phyloP scores from a whole-genome alignment of 352 stramenopile genomes.

The Peronosclerospora sorghi region DNA sequence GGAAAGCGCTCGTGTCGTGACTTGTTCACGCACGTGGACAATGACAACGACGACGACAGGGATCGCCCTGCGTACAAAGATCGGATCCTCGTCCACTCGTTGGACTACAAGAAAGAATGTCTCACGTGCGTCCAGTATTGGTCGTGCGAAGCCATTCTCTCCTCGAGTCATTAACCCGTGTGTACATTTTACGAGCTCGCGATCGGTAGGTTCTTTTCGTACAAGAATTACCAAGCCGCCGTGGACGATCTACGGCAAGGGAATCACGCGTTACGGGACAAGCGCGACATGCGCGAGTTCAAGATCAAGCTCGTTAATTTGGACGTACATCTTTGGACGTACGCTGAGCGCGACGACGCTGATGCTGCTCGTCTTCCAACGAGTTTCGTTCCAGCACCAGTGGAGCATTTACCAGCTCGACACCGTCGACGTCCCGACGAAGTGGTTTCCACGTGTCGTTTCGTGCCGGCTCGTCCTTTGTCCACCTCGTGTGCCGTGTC shows the following conservation, averaged over 20 bases:
- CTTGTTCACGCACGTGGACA: too few species aligned
- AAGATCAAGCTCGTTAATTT: constrained; percentile 69
- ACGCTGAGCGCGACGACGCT: constrained; percentile 23
- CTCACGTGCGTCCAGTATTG: constrained; percentile 51
- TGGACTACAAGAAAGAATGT: constrained; percentile 52
- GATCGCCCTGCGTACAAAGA: too few species aligned
- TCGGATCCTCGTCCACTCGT: too few species aligned
- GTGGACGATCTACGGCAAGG: constrained; percentile 30
- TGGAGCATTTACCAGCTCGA: constrained; percentile 9
- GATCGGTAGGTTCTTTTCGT: constrained; percentile 61
- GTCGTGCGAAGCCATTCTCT: constrained; percentile 58
- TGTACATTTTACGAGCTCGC: constrained; percentile 63
- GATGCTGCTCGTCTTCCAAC: constrained; percentile 21
- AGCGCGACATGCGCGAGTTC: constrained; percentile 52
- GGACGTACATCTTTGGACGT: too few species aligned
- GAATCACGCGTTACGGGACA: constrained; percentile 43
- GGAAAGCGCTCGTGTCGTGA: constrained; percentile 41
- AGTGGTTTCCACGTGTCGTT: too few species aligned
- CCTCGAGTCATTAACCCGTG: too few species aligned
- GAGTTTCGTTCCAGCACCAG: too few species aligned
- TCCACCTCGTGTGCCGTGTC: too few species aligned
- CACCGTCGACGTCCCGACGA: constrained; percentile 25
- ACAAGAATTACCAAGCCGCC: constrained; percentile 46
- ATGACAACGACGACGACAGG: too few species aligned
- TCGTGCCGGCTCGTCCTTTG: too few species aligned